These are phyloP conservation scores for Aspergillus taichungensis DNA, from an alignment of 495 filamentous ascomycete species.

Conservation along the genomic window DNA sequence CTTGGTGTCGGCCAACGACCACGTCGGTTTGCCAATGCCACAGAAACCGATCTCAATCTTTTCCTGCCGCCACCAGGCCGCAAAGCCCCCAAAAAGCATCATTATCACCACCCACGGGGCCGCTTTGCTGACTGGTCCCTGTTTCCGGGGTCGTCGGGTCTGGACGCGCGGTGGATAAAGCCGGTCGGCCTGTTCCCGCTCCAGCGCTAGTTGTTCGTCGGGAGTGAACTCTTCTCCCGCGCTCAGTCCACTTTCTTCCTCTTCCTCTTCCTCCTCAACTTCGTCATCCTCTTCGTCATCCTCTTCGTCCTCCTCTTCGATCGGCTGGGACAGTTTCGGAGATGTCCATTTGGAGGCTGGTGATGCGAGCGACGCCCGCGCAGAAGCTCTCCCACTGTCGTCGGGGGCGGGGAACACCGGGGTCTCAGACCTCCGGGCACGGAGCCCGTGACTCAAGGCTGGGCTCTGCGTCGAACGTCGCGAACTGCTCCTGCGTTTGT, in stretches of 20 bases:
- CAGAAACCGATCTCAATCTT: constrained; percentile 94
- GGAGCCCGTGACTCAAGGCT: constrained; percentile 24
- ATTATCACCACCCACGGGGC: constrained; percentile 59
- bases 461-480: constrained; percentile 28
- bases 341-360: constrained; percentile 22
- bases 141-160: constrained; percentile 27
- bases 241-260: constrained; percentile 41
- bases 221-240: constrained; percentile 89
- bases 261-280: constrained; percentile 32
- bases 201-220: constrained; percentile 73
- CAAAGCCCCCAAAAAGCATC: constrained; percentile 61
- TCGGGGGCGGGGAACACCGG: constrained; percentile 29
- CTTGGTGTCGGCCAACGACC: constrained; percentile 41
- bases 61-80: constrained; percentile 81
- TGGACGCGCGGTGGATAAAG: constrained; percentile 21
- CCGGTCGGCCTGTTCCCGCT: constrained; percentile 42
- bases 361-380: constrained; percentile 41
- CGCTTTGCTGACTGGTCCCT: constrained; percentile 29
- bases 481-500: constrained; percentile 42
- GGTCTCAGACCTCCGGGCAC: constrained; percentile 26
- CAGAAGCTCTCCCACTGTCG: constrained; percentile 26
- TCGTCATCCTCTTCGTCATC: constrained; percentile 30
- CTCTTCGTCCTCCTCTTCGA: constrained; percentile 31
- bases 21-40: constrained; percentile 64
- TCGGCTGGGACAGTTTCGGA: constrained; percentile 26